phyloP scores from a whole-genome alignment of 306 rosid genomes.

The Prunus persica region Prunus_persica_NCBIv2 NC_034011.1:16266501-16267000 shows the following conservation, averaged over 20 bases:
- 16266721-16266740: not conserved
- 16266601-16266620: not conserved
- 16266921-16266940: conserved; percentile 7
- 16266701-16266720: not conserved
- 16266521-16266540: too few relatives aligned
- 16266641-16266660: conserved; percentile 14
- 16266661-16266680: conserved; percentile 11
- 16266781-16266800: not conserved
- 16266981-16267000: conserved; percentile 5
- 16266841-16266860: not conserved
- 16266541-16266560: not conserved
- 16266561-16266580: conserved; percentile 21
- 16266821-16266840: not conserved
- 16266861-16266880: not conserved
- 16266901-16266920: conserved; percentile 10
- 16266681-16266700: conserved; percentile 5
- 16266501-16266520: too few relatives aligned
- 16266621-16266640: conserved; percentile 17
- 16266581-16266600: conserved; percentile 5
- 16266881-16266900: not conserved
- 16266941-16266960: not conserved
- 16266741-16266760: not conserved
- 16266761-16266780: conserved; percentile 7
- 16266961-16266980: not conserved
- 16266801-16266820: not conserved